Evolutionary conservation across 2,329 filamentous ascomycete species (phyloP).

Genomic region (Botrytis fabae): DNA sequence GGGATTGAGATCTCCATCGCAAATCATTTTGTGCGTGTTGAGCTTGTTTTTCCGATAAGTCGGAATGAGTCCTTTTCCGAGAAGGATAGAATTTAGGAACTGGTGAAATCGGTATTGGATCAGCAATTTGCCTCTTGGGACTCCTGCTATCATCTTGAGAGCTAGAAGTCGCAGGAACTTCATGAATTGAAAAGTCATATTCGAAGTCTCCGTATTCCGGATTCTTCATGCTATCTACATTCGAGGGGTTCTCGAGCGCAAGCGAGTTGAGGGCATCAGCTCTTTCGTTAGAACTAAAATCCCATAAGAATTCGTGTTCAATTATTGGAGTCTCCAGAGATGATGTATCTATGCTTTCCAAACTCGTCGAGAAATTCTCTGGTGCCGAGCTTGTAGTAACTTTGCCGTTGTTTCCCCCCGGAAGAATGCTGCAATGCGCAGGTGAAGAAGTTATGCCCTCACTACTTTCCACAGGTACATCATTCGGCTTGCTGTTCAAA

Average conservation of each 20-base stretch:
- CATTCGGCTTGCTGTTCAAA: not conserved
- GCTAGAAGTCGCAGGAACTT: not conserved
- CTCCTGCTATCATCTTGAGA: not conserved
- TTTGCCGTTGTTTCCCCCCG: not conserved
- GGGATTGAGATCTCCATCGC: not conserved
- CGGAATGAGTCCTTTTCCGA: not conserved
- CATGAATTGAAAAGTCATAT: conserved; percentile 12
- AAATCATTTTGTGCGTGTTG: not conserved
- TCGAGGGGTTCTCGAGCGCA: not conserved
- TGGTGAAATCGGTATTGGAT: not conserved
- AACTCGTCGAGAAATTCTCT: not conserved
- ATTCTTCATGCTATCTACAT: not conserved
- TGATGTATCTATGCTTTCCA: not conserved
- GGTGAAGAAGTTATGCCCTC: not conserved
- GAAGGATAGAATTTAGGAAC: not conserved
- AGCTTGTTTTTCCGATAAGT: not conserved
- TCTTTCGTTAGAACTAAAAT: conserved; percentile 4
- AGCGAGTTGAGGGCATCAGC: not conserved
- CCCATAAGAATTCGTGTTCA: conserved; percentile 8
- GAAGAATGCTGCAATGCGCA: not conserved
- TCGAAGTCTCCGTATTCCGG: not conserved
- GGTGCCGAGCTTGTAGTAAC: not conserved
- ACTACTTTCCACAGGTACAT: not conserved
- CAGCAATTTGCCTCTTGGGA: not conserved
- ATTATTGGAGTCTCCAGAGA: not conserved